Evolutionary conservation across 2,329 filamentous ascomycete genomes (phyloP).

Genomic region (Colletotrichum orbiculare): DNA sequence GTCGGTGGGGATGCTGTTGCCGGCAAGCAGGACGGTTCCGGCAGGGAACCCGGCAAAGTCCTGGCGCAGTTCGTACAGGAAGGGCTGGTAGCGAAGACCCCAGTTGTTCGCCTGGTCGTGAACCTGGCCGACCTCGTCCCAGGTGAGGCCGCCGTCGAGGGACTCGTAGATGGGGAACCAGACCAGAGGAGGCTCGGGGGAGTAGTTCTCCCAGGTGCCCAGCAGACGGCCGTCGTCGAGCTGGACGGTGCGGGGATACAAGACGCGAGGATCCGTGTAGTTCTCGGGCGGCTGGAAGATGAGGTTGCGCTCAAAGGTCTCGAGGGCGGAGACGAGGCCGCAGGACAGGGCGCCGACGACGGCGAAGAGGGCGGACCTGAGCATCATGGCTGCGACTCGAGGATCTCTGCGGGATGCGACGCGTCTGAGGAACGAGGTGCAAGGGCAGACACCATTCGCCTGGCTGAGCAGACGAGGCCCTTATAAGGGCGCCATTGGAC

Average conservation of each 20-base stretch:
- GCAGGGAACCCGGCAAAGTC: constrained; percentile 66
- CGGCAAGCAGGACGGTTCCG: constrained; percentile 72
- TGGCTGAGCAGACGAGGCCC: background rate
- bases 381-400: constrained; percentile 27
- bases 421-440: constrained; percentile 6
- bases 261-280: constrained; percentile 55
- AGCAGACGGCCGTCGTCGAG: constrained; percentile 59
- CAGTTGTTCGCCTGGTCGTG: constrained; percentile 72
- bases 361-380: constrained; percentile 33
- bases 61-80: constrained; percentile 71
- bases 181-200: constrained; percentile 64
- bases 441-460: background rate
- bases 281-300: constrained; percentile 56
- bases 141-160: constrained; percentile 66
- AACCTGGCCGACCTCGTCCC: constrained; percentile 72
- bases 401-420: constrained; percentile 17
- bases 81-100: constrained; percentile 77
- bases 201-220: constrained; percentile 68
- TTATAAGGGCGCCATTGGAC: constrained; percentile 15
- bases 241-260: constrained; percentile 58
- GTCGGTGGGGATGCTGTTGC: constrained; percentile 69
- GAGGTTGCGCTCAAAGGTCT: constrained; percentile 43
- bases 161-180: constrained; percentile 66
- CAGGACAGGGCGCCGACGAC: constrained; percentile 21
- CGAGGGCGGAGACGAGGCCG: constrained; percentile 33